A percentile compares a stretch with the other conserved stretches of the same genome.
Conservation (phyloP, 306 rosid species). For the Cyamopsis tetragonoloba region DNA sequence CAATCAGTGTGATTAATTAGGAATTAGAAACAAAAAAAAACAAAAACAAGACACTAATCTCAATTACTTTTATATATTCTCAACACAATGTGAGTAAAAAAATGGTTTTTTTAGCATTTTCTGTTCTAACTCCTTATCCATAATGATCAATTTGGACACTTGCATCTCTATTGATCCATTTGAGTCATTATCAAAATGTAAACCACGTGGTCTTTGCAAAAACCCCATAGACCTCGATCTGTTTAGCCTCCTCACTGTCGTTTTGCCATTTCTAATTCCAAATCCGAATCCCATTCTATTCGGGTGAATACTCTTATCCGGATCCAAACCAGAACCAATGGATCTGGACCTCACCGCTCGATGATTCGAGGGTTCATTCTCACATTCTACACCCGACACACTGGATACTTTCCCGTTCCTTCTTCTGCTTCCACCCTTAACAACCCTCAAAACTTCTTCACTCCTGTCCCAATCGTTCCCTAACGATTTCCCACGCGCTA, state of each 20-base stretch:
- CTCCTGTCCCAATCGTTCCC: constrained; percentile 15
- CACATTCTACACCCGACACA: constrained; percentile 31
- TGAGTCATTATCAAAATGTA: not conserved
- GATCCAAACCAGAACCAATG: constrained; percentile 22
- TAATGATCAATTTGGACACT: constrained; percentile 36
- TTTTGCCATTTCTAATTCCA: not conserved
- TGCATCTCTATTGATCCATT: constrained; percentile 11
- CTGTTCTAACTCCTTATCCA: constrained; percentile 29
- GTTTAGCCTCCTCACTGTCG: constrained; percentile 30
- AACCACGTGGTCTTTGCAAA: not conserved
- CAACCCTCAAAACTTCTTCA: constrained; percentile 20
- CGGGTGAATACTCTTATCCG: no score
- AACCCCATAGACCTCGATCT: constrained; percentile 63
- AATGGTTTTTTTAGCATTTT: constrained; percentile 36
- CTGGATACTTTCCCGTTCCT: constrained; percentile 48
- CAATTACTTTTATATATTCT: not conserved
- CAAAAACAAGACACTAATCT: not conserved
- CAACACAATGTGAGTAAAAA: not conserved
- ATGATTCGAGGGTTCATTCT: constrained; percentile 4
- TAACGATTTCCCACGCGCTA: constrained; percentile 14
- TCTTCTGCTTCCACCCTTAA: constrained; percentile 25
- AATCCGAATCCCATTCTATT: not conserved
- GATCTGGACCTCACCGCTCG: constrained; percentile 45
- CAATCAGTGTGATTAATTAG: not conserved
- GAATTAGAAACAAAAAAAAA: no score